These are phyloP conservation scores for Takashimella koratensis DNA, from an alignment of 1,284 basidiomycete genomes.

Conservation along the genomic window DNA sequence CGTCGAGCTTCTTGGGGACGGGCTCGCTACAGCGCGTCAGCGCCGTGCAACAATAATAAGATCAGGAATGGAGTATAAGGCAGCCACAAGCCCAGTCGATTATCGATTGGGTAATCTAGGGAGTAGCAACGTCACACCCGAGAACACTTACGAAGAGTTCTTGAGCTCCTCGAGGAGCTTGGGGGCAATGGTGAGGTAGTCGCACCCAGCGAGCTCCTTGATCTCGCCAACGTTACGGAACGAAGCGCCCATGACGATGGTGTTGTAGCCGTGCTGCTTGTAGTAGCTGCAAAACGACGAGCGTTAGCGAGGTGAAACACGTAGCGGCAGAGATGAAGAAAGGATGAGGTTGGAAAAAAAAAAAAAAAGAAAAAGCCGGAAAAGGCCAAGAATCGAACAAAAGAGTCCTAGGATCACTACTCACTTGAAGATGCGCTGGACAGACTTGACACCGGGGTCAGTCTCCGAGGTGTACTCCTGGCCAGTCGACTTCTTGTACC, in stretches of 20 bases:
- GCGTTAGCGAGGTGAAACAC: neutral
- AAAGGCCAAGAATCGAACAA: no score
- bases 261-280: constrained; percentile 98
- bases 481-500: constrained; percentile 86
- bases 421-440: constrained; percentile 87
- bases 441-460: constrained; percentile 96
- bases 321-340: constrained; percentile 1
- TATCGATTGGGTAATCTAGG: no score
- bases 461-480: constrained; percentile 75
- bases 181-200: constrained; percentile 94
- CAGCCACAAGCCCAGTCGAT: no score
- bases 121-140: no score
- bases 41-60: constrained; percentile 22
- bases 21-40: constrained; percentile 56
- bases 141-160: constrained; percentile 58
- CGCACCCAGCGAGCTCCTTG: constrained; percentile 88
- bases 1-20: constrained; percentile 81
- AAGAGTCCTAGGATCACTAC: no score
- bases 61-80: no score
- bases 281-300: constrained; percentile 75
- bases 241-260: constrained; percentile 99
- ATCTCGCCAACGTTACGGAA: constrained; percentile 97
- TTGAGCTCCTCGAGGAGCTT: constrained; percentile 87
- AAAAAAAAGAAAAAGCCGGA: no score
- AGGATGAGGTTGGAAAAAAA: no score